Evolutionary conservation across 2,329 filamentous ascomycete species (phyloP), one percentile per base, ranked within the genome.

Genomic region (Exophiala spinifera): DNA sequence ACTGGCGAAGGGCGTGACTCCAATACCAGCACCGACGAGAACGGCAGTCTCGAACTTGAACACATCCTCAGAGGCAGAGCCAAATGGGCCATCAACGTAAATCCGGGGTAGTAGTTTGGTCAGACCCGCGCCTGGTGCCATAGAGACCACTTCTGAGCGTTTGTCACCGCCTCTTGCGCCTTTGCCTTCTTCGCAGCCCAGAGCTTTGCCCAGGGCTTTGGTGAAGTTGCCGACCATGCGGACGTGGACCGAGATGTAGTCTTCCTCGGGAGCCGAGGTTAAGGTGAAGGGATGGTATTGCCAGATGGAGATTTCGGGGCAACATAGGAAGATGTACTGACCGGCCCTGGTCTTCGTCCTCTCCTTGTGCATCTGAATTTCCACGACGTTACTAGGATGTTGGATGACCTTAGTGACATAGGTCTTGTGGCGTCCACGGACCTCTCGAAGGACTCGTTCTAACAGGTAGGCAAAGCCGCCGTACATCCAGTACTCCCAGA

Each of bases 351-450:
- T 90, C 77, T 86, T 90, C 42, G 88, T 91, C 72, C 90, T 77
- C 67, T 91, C 88, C 73, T 94, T 94, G 79, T 92, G 91, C 75
- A 95, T 91, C 74, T 94, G 89, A 57, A 95, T 91, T 73, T 95
- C 89, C 69, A 88, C 88, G 15, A 95, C 89, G 66, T 91, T 90
- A 76, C 87, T 90, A 6, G 89, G 89, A 70, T 95, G 89, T 74
- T 94, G 89, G 61, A 95, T 86, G 59, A 95, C 89, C 75, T 94
- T 94, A 61, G 87, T 90, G 56, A 95, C 88, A 69, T 87, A 90
- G 14, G 89, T 92, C 79, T 87, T 89, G 76, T 92, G 88, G 21
- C 85, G 81, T 43, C 89, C 89, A 49, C 89, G 85, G 37, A 92
- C 75, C 72, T 94, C 89, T 59, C 89, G 84, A 17, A 88, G 84